These are phyloP conservation scores for Blastobotrys niveus DNA, from an alignment of 1,139 yeast species.

Conservation along the genomic window DNA sequence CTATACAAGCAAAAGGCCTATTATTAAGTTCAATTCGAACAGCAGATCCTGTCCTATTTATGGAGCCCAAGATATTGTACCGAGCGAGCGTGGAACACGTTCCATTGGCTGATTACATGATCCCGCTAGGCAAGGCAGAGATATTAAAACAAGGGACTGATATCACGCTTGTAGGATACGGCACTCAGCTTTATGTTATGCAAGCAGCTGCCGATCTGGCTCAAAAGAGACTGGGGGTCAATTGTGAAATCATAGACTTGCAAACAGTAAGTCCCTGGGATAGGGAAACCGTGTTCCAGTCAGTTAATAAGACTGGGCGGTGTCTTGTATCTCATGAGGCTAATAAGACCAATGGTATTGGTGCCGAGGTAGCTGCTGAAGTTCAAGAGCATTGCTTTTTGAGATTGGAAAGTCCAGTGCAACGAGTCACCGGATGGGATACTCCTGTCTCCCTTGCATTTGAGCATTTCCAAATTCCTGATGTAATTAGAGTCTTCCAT, in stretches of 20 bases:
- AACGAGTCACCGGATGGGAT: slow-evolving; percentile 36
- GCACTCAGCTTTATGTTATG: slow-evolving; percentile 33
- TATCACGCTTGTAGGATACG: slow-evolving; percentile 34
- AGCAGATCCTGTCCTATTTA: slow-evolving; percentile 34
- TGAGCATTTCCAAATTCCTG: slow-evolving; percentile 34
- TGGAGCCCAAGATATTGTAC: slow-evolving; percentile 37
- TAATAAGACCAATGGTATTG: slow-evolving; percentile 31
- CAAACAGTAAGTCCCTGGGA: slow-evolving; percentile 37
- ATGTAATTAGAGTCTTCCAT: slow-evolving; percentile 33
- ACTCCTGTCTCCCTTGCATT: slow-evolving; percentile 33
- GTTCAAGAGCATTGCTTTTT: slow-evolving; percentile 33
- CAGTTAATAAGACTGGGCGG: slow-evolving; percentile 35
- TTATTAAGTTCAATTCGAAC: slow-evolving; percentile 32
- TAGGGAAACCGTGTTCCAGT: slow-evolving; percentile 31
- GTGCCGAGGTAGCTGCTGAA: slow-evolving; percentile 36
- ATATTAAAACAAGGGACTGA: slow-evolving; percentile 30
- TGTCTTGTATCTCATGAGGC: slow-evolving; percentile 35
- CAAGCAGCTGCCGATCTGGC: slow-evolving; percentile 34
- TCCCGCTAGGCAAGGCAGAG: slow-evolving; percentile 35
- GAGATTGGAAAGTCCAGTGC: slow-evolving; percentile 34
- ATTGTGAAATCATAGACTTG: slow-evolving; percentile 34
- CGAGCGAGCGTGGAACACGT: slow-evolving; percentile 35
- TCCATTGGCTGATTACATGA: slow-evolving; percentile 32
- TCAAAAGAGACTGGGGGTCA: slow-evolving; percentile 28
- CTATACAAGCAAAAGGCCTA: slow-evolving; percentile 36